These are phyloP conservation scores for Lachnellula suecica DNA, from an alignment of 2,329 filamentous ascomycete genomes.

Conservation along the genomic window DNA sequence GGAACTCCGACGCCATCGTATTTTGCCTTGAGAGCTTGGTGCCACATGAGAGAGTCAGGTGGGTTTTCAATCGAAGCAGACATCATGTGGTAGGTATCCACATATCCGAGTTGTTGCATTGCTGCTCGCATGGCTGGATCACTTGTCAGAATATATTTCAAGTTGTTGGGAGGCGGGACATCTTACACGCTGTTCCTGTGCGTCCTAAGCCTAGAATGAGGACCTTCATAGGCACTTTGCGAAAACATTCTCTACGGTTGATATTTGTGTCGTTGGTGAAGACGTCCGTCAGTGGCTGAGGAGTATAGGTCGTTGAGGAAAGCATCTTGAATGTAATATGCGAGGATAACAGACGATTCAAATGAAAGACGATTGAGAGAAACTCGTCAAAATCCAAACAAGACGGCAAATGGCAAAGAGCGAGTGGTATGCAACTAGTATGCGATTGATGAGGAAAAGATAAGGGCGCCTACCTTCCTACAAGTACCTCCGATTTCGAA, in stretches of 20 bases:
- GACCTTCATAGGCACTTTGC: slow-evolving; percentile 70
- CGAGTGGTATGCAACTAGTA: too few species aligned
- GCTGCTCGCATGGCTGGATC: slow-evolving; percentile 59
- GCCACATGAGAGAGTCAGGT: slow-evolving; percentile 67
- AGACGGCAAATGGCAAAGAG: too few species aligned
- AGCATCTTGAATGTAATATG: too few species aligned
- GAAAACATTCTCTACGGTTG: slow-evolving; percentile 62
- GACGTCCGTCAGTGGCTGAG: slow-evolving; percentile 56
- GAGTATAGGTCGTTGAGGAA: too few species aligned
- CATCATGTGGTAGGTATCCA: slow-evolving; percentile 75
- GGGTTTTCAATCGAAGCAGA: slow-evolving; percentile 67
- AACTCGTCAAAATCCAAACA: too few species aligned
- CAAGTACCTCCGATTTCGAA: too few species aligned
- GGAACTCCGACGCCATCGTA: slow-evolving; percentile 56
- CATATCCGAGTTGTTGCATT: slow-evolving; percentile 65
- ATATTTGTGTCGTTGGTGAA: slow-evolving; percentile 67
- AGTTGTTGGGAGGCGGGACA: slow-evolving; percentile 18
- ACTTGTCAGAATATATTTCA: neutral
- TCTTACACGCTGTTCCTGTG: slow-evolving; percentile 69
- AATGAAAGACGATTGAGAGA: too few species aligned
- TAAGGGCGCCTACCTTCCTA: too few species aligned
- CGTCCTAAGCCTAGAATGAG: slow-evolving; percentile 68
- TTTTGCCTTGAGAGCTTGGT: slow-evolving; percentile 64
- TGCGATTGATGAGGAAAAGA: too few species aligned
- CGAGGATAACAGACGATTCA: too few species aligned